These are phyloP conservation scores for Circinella minor DNA, from an alignment of 371 early-diverging fungal species.

Conservation along the genomic window DNA sequence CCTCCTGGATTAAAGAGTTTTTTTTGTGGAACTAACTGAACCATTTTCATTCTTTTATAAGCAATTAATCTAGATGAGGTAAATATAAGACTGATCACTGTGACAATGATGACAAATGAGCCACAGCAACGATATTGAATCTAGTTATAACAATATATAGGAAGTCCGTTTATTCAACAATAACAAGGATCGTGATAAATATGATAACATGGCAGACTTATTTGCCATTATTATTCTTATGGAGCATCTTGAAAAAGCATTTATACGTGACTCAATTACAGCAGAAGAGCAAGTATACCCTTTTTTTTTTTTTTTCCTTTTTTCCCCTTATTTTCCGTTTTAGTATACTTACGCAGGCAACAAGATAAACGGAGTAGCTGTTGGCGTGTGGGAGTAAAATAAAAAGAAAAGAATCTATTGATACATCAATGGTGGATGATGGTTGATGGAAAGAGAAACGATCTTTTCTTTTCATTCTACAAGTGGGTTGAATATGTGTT, in stretches of 20 bases:
- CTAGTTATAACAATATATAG: slow-evolving; percentile 22
- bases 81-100: neutral
- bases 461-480: neutral
- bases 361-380: neutral
- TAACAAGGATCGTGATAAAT: slow-evolving; percentile 86
- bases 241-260: slow-evolving; percentile 93
- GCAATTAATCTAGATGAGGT: slow-evolving; percentile 53
- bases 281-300: slow-evolving; percentile 80
- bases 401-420: too few species aligned
- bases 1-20: too few species aligned
- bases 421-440: too few species aligned
- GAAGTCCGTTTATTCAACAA: slow-evolving; percentile 78
- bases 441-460: neutral
- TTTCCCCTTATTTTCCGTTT: neutral
- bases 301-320: too few species aligned
- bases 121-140: neutral
- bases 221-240: slow-evolving; percentile 89
- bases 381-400: too few species aligned
- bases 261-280: slow-evolving; percentile 87
- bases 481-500: too few species aligned
- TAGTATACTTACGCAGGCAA: neutral
- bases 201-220: slow-evolving; percentile 92
- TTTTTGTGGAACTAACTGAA: neutral
- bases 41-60: slow-evolving; percentile 8
- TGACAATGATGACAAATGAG: neutral